These are phyloP conservation scores for Sechiopsis laciniata DNA, from an alignment of 306 rosid genomes.

Conservation along the genomic window DNA sequence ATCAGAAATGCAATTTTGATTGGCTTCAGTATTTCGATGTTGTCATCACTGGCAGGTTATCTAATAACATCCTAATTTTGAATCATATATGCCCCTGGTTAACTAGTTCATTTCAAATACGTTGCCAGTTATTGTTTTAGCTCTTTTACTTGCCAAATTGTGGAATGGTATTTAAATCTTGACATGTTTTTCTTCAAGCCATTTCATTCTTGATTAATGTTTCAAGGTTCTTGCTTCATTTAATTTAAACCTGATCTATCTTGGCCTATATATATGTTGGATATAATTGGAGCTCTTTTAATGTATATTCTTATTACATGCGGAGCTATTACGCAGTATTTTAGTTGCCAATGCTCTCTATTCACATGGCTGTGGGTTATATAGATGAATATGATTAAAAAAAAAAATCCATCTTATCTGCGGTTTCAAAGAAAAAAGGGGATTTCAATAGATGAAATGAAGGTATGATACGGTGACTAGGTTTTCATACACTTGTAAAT, in stretches of 20 bases:
- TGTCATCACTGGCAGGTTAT: slow-evolving; percentile 90
- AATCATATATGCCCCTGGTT: background rate
- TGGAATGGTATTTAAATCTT: too few species aligned
- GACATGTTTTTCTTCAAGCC: background rate
- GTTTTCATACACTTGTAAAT: background rate
- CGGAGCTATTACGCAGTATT: background rate
- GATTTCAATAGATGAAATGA: background rate
- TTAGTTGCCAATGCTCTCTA: background rate
- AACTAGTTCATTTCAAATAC: background rate
- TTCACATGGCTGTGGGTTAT: background rate
- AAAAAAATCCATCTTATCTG: background rate
- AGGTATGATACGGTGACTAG: background rate
- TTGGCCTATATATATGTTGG: background rate
- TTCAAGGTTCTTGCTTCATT: slow-evolving; percentile 9
- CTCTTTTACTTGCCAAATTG: background rate
- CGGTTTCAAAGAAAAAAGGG: background rate
- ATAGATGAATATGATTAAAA: background rate
- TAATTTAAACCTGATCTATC: background rate
- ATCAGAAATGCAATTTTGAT: slow-evolving; percentile 47
- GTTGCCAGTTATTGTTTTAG: background rate
- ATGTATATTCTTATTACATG: background rate
- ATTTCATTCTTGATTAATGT: too few species aligned
- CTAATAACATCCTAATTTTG: background rate
- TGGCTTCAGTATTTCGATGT: slow-evolving; percentile 94
- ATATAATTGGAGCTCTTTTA: background rate